Evolutionary conservation across 2,329 filamentous ascomycete genomes (phyloP), one percentile per base, ranked within the genome.

Genomic region (Epichloe sibirici): DNA sequence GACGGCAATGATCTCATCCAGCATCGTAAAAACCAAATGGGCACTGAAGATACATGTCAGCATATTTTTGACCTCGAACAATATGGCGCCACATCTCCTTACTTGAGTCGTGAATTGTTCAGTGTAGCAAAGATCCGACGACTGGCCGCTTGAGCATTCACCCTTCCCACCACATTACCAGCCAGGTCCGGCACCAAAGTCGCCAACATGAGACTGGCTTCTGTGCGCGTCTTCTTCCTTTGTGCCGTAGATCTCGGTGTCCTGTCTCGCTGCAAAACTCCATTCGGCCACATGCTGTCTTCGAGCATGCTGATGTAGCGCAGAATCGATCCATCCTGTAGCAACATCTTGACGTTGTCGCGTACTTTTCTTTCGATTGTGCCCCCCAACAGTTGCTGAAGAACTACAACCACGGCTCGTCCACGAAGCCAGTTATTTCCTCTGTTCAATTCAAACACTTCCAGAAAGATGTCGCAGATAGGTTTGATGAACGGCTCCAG

Each of bases 401-500:
- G 76, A 2, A 98, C 91, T 9, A 98, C 90, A 4, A 98, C 91
- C 1, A 97, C 93, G 0, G 93, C 93, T 23, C 93, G 83, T 1
- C 93, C 94, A 42, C 94, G 86, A 4, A 98, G 81, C 94, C 93
- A 98, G 67, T 95, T 97, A 69, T 94, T 96, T 42, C 91, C 90
- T 55, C 86, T 84, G 66, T 96, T 95, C 40, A 98, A 78, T 63
- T 95, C 90, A 63, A 98, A 98, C 0, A 90, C 81, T 65, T 98
- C 93, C 15, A 98, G 79, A 69, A 98, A 98, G 55, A 98, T 84
- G 67, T 98, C 93, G 68, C 90, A 96, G 56, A 98, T 96, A 4
- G 93, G 94, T 66, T 96, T 98, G 62, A 98, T 93, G 63, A 98
- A 97, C 1, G 93, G 93, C 64, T 95, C 90, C 2, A 90, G 75